Evolutionary conservation across 1,284 basidiomycete species (phyloP).

Genomic region (Trametes versicolor): DNA sequence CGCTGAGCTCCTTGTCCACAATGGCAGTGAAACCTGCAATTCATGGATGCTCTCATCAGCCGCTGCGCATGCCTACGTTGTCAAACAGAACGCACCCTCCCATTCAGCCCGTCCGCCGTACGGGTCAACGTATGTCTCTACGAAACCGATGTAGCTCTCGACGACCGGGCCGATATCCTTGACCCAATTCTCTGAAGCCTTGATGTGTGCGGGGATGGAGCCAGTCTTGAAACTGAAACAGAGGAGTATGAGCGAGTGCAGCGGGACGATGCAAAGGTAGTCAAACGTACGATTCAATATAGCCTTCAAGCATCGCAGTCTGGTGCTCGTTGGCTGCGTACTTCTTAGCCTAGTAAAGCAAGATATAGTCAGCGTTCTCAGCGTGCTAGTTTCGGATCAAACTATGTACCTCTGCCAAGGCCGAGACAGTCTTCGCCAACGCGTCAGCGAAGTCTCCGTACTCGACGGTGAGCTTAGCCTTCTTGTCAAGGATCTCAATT

Average conservation of each 20-base stretch:
- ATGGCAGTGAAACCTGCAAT: constrained; percentile 82
- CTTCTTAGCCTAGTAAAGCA: constrained; percentile 66
- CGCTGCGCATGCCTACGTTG: not conserved
- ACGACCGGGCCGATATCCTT: constrained; percentile 89
- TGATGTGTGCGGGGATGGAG: constrained; percentile 80
- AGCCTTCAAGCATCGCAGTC: constrained; percentile 76
- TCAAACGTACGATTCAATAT: constrained; percentile 76
- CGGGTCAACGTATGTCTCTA: constrained; percentile 84
- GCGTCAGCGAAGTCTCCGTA: constrained; percentile 75
- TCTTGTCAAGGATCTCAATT: constrained; percentile 52
- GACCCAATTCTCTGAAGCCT: constrained; percentile 83
- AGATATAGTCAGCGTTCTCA: not conserved
- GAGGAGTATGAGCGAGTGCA: not conserved
- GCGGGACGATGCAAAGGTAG: not conserved
- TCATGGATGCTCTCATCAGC: not conserved
- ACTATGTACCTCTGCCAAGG: constrained; percentile 64
- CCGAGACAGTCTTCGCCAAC: constrained; percentile 62
- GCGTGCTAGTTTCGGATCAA: not conserved
- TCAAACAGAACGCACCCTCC: constrained; percentile 64
- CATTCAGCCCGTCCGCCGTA: constrained; percentile 87
- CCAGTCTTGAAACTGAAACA: constrained; percentile 73
- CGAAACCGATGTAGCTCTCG: constrained; percentile 82
- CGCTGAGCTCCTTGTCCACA: constrained; percentile 84
- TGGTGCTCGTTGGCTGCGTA: constrained; percentile 80
- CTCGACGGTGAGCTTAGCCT: constrained; percentile 67